Evolutionary conservation across 2,329 filamentous ascomycete genomes (phyloP), one percentile per base, ranked within the genome.

Genomic region (Diaporthe citriasiana): DNA sequence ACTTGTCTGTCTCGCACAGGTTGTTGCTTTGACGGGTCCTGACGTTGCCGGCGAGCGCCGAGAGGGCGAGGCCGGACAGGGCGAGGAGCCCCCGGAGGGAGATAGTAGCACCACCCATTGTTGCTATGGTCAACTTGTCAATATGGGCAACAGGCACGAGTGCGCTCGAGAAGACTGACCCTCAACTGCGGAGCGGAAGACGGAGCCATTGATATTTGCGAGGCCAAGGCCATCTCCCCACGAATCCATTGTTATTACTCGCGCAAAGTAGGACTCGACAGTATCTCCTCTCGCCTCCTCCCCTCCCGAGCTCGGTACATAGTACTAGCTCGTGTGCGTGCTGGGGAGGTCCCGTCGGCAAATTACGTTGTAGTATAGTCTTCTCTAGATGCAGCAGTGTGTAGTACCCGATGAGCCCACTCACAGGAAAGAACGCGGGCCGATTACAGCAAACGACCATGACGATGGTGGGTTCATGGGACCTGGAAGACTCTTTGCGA

Each of bases 1-100:
- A 71, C 50, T 63, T 71, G 25, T 33, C 33, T 22, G 70, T 71
- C 56, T 71, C 70, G 59, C 70, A 71, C 27, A 55, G 57, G n/a
- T 33, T 40, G 56, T 47, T 15, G 35, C 22, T 25, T 17, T 53
- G 70, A 45, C 56, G 56, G 50, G 70, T 19, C 70, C 30, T 33
- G 56, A 27, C 2, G 38, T 33, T 59, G 47, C 56, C 59, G 45
- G 70, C 42, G 19, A 71, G n/a, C n/a, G 70, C 70, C 56, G 59
- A 63, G 70, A 63, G 35, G 53, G 63, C 63, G 47, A 68, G 15
- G 63, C 63, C 63, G 63, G 63, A 68, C 47, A 68, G 33, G 63
- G 47, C 63, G 45, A 68, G 63, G 6, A 68, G 47, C 63, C 56
- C 70, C 25, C 70, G 56, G 35, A 71, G 27, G 47, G 63, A 68